Conservation (phyloP, 306 rosid genomes). For the Biancaea sappan region DNA sequence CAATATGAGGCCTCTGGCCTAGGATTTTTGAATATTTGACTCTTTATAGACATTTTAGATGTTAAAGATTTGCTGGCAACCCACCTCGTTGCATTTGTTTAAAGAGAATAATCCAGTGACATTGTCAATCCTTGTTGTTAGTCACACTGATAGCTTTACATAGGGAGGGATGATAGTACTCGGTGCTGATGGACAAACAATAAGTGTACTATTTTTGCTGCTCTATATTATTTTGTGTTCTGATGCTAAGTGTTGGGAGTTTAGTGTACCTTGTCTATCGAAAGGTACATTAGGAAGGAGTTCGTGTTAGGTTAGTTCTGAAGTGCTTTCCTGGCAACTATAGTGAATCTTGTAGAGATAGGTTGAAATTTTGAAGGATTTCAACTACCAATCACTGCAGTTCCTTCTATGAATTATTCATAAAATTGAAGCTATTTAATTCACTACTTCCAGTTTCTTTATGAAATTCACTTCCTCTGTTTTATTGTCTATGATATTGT, state of each 20-base stretch:
- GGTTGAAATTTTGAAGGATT: constrained; percentile 15
- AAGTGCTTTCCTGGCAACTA: constrained; percentile 14
- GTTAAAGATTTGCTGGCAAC: not conserved
- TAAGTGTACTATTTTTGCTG: not conserved
- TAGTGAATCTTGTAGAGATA: constrained; percentile 11
- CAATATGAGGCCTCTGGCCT: not conserved
- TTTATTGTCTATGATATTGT: constrained; percentile 15
- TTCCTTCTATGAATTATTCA: constrained; percentile 11
- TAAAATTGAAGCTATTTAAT: constrained; percentile 24
- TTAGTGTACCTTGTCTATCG: too few relatives aligned
- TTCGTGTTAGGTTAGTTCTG: not conserved
- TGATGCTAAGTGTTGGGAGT: not conserved
- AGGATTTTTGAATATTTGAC: not conserved
- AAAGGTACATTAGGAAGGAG: constrained; percentile 22
- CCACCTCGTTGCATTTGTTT: not conserved
- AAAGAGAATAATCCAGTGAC: not conserved
- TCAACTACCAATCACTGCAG: constrained; percentile 5
- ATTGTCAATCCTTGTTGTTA: not conserved
- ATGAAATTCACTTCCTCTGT: constrained; percentile 20
- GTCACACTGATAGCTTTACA: not conserved
- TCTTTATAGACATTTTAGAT: not conserved
- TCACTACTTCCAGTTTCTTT: constrained; percentile 32
- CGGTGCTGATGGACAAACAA: constrained; percentile 6
- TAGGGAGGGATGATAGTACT: constrained; percentile 12
- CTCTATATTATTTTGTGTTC: not conserved